Evolutionary conservation across 192 early-diverging fungal species (phyloP), one percentile per base, ranked within the genome.

Genomic region (Coemansia sp.): DNA sequence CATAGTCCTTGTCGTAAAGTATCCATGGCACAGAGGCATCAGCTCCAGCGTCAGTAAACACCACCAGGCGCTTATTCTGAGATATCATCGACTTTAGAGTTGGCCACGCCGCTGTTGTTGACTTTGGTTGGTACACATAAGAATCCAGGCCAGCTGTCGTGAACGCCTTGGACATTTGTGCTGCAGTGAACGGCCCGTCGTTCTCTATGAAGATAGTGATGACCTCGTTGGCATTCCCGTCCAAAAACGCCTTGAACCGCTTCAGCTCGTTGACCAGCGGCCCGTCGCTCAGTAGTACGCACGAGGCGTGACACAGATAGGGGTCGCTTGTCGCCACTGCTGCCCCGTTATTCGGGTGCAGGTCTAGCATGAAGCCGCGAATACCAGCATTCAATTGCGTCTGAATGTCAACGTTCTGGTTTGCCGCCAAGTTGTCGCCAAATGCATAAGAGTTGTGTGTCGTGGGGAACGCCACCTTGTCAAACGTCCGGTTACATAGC

Each of bases 161-260:
- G 61, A 89, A 92, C 37, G 77, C 69, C 33, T 78, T 72, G 30
- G 86, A 65, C 43, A 89, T 90, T 5, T 77, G 78, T 13, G 74
- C 53, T 2, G 86, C 53, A 44, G 75, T 26, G 55, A 91, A 85
- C 4, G 76, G 77, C 47, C 73, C 84, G 8, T 76, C 67, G 70
- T 93, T 93, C 59, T 90, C 87, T 73, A 92, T 86, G 65, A 90
- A 89, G 53, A 95, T 89, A 17, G 91, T 90, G 9, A 95, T 58
- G 9, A 95, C 88, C 72, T 95, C 91, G 70, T 88, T 82, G 26
- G 80, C 84, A 66, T 95, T 89, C 21, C 42, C 44, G 21, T 90
- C 86, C 59, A 95, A 43, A 62, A 85, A 95, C 8, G 73, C 63
- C 47, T 80, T 84, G 46, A 94, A 77, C 63, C 76, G 60, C 14